Evolutionary conservation across 1,284 basidiomycete genomes (phyloP), one percentile per base, ranked within the genome.

Genomic region (Cutaneotrichosporon spelunceum): DNA sequence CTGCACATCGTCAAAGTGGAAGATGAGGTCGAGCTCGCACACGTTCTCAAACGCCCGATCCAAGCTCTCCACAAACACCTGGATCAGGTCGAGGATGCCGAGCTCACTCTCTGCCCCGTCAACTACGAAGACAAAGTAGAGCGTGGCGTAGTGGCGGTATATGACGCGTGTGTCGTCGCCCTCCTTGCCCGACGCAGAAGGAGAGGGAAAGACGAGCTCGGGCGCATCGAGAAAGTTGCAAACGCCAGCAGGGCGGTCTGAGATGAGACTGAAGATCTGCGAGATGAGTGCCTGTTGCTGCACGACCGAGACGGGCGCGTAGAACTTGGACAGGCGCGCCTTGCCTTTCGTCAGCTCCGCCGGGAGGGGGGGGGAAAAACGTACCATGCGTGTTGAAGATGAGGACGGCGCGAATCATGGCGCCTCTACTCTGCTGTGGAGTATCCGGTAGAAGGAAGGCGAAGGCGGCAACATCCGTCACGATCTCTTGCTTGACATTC

Each of bases 1-100:
- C 73, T 99, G 93, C 8, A 92, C 94, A 82, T 98, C 91, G 77
- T 99, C 95, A 72, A 97, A 99, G 79, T 98, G 93, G 78, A 99
- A 99, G 61, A 99, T 95, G 27, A 99, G 83, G 77, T 99, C 96
- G 50, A 99, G 83, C 79, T 99, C 96, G 81, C 96, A 99, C 0
- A 99, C 96, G 72, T 98, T 98, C 81, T 97, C 93, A 74, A 99
- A 99, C 26, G 91, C 88, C 50, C 92, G 84, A 77, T 99, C 96
- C 29, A 99, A 83, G 1, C 91, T 89, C 81, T 99, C 96, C 53
- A 99, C 96, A 73, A 99, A 93, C 13, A 99, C 95, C 84, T 99
- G 96, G 54, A 99, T 99, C 64, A 99, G 79, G 74, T 99, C 96
- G 53, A 99, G 80, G 62, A 99, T 91, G 1, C 94, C 96, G 14